These are phyloP conservation scores for Colletotrichum lupini DNA, from an alignment of 2,329 filamentous ascomycete species.

Conservation along the genomic window DNA sequence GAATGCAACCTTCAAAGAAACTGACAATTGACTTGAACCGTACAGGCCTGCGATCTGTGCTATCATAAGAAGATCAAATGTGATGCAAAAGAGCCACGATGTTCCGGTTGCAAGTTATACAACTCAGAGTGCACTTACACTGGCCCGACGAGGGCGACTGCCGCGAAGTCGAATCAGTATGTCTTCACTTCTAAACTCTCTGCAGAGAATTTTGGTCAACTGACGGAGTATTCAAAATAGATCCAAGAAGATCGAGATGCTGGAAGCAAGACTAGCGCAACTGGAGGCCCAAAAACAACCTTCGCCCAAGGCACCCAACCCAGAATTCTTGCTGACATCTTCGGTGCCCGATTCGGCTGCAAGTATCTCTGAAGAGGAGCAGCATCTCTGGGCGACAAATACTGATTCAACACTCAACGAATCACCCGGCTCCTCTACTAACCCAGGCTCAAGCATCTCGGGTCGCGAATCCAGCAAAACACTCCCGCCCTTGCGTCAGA, in stretches of 20 bases:
- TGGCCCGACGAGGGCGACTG: neutral
- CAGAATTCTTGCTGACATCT: neutral
- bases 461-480: neutral
- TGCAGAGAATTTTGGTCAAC: fast-evolving
- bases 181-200: too few relatives aligned
- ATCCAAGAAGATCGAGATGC: slow-evolving; percentile 17
- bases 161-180: neutral
- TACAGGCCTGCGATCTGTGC: slow-evolving; percentile 27
- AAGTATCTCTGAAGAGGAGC: neutral
- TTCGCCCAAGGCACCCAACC: neutral
- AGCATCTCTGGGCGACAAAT: neutral
- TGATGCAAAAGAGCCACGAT: slow-evolving; percentile 17
- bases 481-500: slow-evolving; percentile 35
- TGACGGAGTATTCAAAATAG: neutral
- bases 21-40: neutral
- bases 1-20: too few relatives aligned
- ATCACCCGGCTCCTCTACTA: neutral
- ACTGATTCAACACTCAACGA: neutral
- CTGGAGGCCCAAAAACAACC: slow-evolving; percentile 5
- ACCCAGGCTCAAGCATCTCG: neutral
- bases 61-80: slow-evolving; percentile 34
- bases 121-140: slow-evolving; percentile 31
- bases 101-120: slow-evolving; percentile 31
- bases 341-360: neutral
- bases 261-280: slow-evolving; percentile 14